Evolutionary conservation across 768 basidiomycete genomes (phyloP).

Genomic region (Pleurotus djamor): DNA sequence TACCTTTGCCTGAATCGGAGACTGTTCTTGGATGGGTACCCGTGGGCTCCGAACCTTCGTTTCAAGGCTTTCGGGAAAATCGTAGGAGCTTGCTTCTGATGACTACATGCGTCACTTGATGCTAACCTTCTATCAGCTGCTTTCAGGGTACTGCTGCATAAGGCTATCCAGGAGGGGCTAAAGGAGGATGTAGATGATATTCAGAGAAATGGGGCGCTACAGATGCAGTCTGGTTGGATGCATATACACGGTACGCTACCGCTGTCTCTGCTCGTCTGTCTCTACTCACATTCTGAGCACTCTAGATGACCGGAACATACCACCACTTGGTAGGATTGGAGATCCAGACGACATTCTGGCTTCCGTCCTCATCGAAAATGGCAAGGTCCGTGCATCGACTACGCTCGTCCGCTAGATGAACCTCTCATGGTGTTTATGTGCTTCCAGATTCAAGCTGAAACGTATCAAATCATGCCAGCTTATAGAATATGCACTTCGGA

Average conservation of each 20-base stretch:
- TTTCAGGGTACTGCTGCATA: constrained; percentile 61
- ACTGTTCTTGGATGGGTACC: constrained; percentile 73
- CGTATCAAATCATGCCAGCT: constrained; percentile 82
- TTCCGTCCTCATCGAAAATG: constrained; percentile 67
- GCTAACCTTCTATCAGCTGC: constrained; percentile 34
- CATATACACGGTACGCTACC: constrained; percentile 58
- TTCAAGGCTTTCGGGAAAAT: constrained; percentile 75
- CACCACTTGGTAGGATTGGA: constrained; percentile 71
- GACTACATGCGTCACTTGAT: neutral
- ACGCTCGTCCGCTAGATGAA: neutral
- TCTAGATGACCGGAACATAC: constrained; percentile 71
- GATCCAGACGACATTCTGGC: constrained; percentile 85
- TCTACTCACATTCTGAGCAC: neutral
- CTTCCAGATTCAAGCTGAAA: constrained; percentile 59
- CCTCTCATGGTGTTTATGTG: constrained; percentile 1
- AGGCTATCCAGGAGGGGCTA: constrained; percentile 53
- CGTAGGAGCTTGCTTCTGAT: constrained; percentile 37
- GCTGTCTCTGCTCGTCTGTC: neutral
- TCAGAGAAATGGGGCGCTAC: constrained; percentile 61
- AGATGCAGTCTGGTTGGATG: constrained; percentile 81
- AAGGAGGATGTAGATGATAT: constrained; percentile 61
- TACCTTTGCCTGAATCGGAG: constrained; percentile 40
- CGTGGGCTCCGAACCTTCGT: constrained; percentile 47
- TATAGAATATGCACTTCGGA: constrained; percentile 80
- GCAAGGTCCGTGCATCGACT: constrained; percentile 42